phyloP scores from a whole-genome alignment of 2,329 filamentous ascomycete genomes.

The Epichloe hybrida region DNA sequence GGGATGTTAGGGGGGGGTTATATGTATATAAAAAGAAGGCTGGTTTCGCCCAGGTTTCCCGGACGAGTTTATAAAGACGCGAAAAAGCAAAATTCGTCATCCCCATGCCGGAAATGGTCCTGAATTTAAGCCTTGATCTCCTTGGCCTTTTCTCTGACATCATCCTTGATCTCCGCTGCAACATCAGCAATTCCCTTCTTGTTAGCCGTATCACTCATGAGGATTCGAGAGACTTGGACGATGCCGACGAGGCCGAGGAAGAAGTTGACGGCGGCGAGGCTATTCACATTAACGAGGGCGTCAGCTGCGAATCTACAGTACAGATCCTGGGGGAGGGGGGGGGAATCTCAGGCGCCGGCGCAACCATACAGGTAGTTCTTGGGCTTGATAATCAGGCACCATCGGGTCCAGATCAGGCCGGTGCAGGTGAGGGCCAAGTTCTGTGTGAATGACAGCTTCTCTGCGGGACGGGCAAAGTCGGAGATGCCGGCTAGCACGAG shows the following conservation, averaged over 20 bases:
- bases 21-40: too few relatives aligned
- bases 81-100: not conserved
- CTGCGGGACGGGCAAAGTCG: constrained; percentile 81
- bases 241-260: constrained; percentile 84
- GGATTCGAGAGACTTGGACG: constrained; percentile 69
- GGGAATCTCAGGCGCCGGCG: not conserved
- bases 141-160: constrained; percentile 20
- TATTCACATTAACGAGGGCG: constrained; percentile 18
- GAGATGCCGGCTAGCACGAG: constrained; percentile 85
- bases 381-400: constrained; percentile 95
- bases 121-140: constrained; percentile 4
- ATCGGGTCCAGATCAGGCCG: constrained; percentile 93
- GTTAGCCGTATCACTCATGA: constrained; percentile 47
- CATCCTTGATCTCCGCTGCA: constrained; percentile 29
- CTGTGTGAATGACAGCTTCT: constrained; percentile 86
- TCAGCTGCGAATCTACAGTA: not conserved
- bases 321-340: not conserved
- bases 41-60: too few relatives aligned
- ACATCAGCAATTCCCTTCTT: constrained; percentile 31
- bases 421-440: constrained; percentile 84
- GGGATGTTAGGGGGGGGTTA: too few relatives aligned
- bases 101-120: not conserved
- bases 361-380: constrained; percentile 68
- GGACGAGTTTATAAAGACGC: too few relatives aligned
- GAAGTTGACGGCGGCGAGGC: constrained; percentile 92